Conservation (phyloP, 345 rosid species). For the Moricandia arvensis region DNA sequence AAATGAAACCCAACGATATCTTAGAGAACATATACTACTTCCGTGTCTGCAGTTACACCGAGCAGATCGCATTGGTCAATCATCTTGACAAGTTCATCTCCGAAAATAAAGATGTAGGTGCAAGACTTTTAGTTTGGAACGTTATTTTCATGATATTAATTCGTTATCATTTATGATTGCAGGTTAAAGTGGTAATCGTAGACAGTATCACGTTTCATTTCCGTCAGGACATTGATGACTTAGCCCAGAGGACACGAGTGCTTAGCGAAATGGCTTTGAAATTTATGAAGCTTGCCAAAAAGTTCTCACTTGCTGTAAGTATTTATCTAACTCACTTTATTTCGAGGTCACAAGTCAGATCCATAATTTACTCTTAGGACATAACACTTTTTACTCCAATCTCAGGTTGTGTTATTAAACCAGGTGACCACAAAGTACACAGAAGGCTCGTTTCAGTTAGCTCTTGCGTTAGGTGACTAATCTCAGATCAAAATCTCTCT, state of each 20-base stretch:
- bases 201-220: conserved; percentile 94
- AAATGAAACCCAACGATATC: conserved; percentile 58
- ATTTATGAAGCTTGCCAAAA: conserved; percentile 86
- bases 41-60: conserved; percentile 84
- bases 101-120: conserved; percentile 71
- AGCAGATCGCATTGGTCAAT: conserved; percentile 78
- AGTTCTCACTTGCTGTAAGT: conserved; percentile 76
- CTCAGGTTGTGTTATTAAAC: conserved; percentile 84
- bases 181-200: conserved; percentile 79
- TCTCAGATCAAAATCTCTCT: not conserved
- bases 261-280: conserved; percentile 82
- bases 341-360: not conserved
- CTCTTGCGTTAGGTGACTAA: conserved; percentile 75
- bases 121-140: not conserved
- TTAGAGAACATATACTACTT: conserved; percentile 76
- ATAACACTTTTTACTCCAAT: conserved; percentile 10
- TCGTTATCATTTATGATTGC: conserved; percentile 6
- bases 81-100: conserved; percentile 76
- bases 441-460: conserved; percentile 80
- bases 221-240: conserved; percentile 94
- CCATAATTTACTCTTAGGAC: not conserved
- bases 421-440: conserved; percentile 78
- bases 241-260: conserved; percentile 71
- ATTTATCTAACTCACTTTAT: conserved; percentile 1
- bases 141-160: not conserved